phyloP scores from a whole-genome alignment of 129 eudicot genomes.

The Tanacetum coccineum region DNA sequence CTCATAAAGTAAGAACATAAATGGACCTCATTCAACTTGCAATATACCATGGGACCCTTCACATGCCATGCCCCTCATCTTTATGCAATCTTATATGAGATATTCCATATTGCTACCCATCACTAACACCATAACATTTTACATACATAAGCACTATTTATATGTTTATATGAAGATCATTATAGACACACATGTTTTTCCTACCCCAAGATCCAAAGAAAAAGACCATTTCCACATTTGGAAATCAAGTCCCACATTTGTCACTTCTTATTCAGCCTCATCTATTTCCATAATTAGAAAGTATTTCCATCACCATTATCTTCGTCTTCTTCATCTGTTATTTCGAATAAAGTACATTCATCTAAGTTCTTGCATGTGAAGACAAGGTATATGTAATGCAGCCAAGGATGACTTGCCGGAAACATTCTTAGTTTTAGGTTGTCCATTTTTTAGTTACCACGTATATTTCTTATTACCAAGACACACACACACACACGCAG shows the following conservation, averaged over 20 bases:
- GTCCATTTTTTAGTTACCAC: neutral
- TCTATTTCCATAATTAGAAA: conserved; percentile 20
- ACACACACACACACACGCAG: neutral
- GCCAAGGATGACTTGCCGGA: conserved; percentile 93
- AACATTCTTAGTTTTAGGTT: conserved; percentile 3
- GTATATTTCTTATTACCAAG: neutral
- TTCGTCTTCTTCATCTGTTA: no score
- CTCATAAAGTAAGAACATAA: conserved; percentile 20
- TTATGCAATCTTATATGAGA: neutral
- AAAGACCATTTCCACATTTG: conserved; percentile 20
- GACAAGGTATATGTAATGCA: conserved; percentile 48
- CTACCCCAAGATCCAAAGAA: neutral
- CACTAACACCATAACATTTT: neutral
- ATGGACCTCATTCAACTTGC: conserved; percentile 33
- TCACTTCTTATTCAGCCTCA: conserved; percentile 1
- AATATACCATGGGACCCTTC: conserved; percentile 27
- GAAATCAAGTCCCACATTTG: conserved; percentile 24
- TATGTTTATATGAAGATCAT: neutral
- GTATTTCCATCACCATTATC: neutral
- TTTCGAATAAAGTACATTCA: conserved; percentile 18
- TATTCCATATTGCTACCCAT: neutral
- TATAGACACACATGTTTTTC: conserved; percentile 1
- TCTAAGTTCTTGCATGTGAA: conserved; percentile 58
- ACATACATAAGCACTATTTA: neutral
- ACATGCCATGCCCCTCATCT: conserved; percentile 22